Percentiles rank a stretch among this genome's conserved stretches.
Evolutionary conservation across 129 eudicot species (phyloP).

Genomic region (Tagetes erecta): DNA sequence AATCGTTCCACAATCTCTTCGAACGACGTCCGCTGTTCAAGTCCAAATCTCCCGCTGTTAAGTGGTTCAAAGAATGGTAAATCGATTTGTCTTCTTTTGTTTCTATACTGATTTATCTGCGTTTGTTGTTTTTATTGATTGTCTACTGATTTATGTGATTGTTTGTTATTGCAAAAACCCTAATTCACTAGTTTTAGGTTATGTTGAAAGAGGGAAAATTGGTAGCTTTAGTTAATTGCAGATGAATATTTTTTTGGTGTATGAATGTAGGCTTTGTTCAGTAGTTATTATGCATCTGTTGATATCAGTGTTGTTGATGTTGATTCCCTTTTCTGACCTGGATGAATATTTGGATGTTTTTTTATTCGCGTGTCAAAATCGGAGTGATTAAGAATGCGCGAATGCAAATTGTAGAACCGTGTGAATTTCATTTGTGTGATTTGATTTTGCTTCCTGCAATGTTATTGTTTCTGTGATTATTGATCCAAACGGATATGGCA

Average conservation of each 20-base stretch:
- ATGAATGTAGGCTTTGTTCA: not conserved
- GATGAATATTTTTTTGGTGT: not conserved
- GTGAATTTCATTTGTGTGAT: not conserved
- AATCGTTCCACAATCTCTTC: constrained; percentile 48
- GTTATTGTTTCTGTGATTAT: not conserved
- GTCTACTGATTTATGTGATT: constrained; percentile 2
- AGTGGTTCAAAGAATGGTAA: constrained; percentile 88
- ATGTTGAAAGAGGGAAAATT: not conserved
- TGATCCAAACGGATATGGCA: not conserved
- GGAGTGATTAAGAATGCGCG: not conserved
- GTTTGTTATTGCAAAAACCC: not conserved
- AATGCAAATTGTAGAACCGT: not conserved
- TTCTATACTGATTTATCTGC: not conserved
- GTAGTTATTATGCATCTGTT: constrained; percentile 1
- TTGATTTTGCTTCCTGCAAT: constrained; percentile 14
- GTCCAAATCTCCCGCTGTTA: constrained; percentile 73
- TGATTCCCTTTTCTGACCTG: not conserved
- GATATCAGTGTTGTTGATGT: constrained; percentile 1
- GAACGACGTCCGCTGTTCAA: constrained; percentile 64
- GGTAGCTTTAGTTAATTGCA: not conserved
- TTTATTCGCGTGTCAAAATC: not conserved
- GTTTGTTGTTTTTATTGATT: not conserved
- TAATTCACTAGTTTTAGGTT: not conserved
- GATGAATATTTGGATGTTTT: not conserved
- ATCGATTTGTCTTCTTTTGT: not conserved